Conservation (phyloP, 768 basidiomycete species). For the Rhodocollybia butyracea region DNA sequence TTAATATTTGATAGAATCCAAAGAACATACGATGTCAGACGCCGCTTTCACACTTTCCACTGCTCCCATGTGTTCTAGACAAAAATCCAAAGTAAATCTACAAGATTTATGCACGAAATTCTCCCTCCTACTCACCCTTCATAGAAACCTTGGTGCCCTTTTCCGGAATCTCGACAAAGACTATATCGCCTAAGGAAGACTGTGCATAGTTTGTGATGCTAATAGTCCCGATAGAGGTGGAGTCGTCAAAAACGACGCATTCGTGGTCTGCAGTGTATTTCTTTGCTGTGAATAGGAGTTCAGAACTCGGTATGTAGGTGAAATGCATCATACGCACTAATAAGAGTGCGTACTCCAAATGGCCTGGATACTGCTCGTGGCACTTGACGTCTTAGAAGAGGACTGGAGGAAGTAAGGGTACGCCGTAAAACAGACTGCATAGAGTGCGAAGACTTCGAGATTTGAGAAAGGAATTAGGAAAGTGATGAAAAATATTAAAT, state of each 20-base stretch:
- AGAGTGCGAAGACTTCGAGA: slow-evolving; percentile 8
- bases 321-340: slow-evolving; percentile 48
- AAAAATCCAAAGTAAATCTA: not conserved
- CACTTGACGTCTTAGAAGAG: slow-evolving; percentile 4
- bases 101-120: slow-evolving; percentile 1
- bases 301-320: not conserved
- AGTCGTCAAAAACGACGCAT: slow-evolving; percentile 73
- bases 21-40: slow-evolving; percentile 76
- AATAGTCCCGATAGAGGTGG: slow-evolving; percentile 73
- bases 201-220: slow-evolving; percentile 93
- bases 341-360: slow-evolving; percentile 42
- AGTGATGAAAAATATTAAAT: not conserved
- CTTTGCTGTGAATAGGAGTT: slow-evolving; percentile 45
- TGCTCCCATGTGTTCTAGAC: slow-evolving; percentile 77
- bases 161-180: slow-evolving; percentile 88
- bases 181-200: slow-evolving; percentile 89
- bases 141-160: slow-evolving; percentile 58
- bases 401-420: slow-evolving; percentile 13
- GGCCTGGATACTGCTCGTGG: slow-evolving; percentile 10
- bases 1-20: not conserved
- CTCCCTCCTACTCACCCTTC: slow-evolving; percentile 64
- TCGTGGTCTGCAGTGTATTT: slow-evolving; percentile 89
- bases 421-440: slow-evolving; percentile 37
- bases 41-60: slow-evolving; percentile 97
- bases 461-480: not conserved